Evolutionary conservation across 192 early-diverging fungal genomes (phyloP), one percentile per base, ranked within the genome.

Genomic region (Mortierella hygrophila): DNA sequence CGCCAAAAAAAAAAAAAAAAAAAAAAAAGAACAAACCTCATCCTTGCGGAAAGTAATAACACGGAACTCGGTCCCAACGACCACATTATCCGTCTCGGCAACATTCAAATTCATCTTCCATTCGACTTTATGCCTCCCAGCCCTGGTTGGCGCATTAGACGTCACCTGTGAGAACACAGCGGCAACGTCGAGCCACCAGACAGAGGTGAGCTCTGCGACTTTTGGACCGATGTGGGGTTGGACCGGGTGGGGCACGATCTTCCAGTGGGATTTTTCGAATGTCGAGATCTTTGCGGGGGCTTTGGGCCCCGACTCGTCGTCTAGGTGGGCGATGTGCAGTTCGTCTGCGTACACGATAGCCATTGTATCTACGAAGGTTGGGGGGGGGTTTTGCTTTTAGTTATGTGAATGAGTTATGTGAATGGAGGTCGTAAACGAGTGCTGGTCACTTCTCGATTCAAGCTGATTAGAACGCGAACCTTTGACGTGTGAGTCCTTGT

Each of bases 1-100:
- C n/a, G n/a, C n/a, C n/a, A 35, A 35, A 35, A 35, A 35, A 35
- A 35, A 35, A 35, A 35, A 35, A 35, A 35, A 35, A 35, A 35
- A 35, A 1, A 35, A 0, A 35, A 35, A 35, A 35, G 35, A 18
- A 52, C 49, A 52, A 52, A 76, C 80, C 74, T 76, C 68, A 23
- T 70, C 72, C n/a, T 76, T 76, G 4, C 32, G 46, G 29, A 81
- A 81, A 9, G 35, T 26, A 6, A 76, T 23, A 8, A 74, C 74
- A 9, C 68, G 37, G 80, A 81, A 81, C 49, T 81, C 80, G 9
- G 80, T 76, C 38, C 68, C 81, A 16, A 72, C 70, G 49, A 77
- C 41, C 38, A 72, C 70, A 63, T n/a, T 49, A 15, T 72, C 57
- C 16, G 55, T 52, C 44, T 55, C 7, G 9, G 75, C 57, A 9